Evolutionary conservation across 2,329 filamentous ascomycete genomes (phyloP), one percentile per base, ranked within the genome.

Genomic region (Apiospora sp.): DNA sequence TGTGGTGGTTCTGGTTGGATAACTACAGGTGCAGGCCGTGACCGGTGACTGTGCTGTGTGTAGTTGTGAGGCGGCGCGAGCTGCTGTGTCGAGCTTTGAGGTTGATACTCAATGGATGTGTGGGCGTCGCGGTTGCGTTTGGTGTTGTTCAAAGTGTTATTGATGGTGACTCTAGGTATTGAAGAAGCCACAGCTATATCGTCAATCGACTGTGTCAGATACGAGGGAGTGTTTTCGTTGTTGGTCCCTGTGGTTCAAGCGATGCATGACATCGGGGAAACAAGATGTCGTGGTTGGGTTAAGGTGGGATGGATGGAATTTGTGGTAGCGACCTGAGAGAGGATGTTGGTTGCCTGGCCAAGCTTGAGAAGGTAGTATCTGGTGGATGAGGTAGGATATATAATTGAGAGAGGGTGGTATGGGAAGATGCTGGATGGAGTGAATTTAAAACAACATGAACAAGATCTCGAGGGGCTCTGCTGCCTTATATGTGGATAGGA

Each of bases 221-320:
- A 70, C 67, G 67, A 69, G 27, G 41, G 5, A 43, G 67, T 70
- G 34, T 54, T 73, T 70, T 73, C 44, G n/a, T 71, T 54, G 49
- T 22, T 49, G 41, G 41, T 24, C 24, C 22, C 68, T 12, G 68
- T 41, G 70, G 41, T 71, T 73, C 72, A 71, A 30, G 30, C 24
- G 46, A 73, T 43, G 69, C 72, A 73, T 73, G 72, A 73, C 72
- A 73, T 73, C 67, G 19, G 70, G n/a, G n/a, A 24, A 73, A 64
- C 51, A 41, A 54, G 49, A 69, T 61, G 64, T 69, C 30, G 43
- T 72, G 30, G 49, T 34, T 68, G 51, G 67, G 68, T 61, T 16
- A 67, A 68, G 69, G 72, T 48, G 48, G 68, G 44, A 44, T 61
- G 49, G 58, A n/a, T 46, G 67, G 46, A 64, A 71, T 46, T 44